Conservation (phyloP, 192 early-diverging fungal species). For the Diversispora epigaea region DNA sequence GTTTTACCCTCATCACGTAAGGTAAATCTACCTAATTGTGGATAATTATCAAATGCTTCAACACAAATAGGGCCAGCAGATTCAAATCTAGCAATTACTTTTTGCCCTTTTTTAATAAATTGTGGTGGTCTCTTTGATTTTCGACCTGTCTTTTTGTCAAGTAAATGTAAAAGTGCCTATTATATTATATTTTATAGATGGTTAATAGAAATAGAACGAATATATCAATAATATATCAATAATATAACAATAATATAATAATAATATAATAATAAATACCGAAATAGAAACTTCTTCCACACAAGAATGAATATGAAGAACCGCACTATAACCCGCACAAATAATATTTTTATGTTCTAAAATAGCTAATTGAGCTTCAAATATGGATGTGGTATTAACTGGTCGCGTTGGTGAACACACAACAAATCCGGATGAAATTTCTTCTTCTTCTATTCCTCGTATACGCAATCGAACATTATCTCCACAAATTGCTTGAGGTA, state of each 20-base stretch:
- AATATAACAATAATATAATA: background rate
- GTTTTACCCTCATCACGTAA: slow-evolving; percentile 95
- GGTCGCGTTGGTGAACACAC: slow-evolving; percentile 77
- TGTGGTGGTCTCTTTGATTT: slow-evolving; percentile 85
- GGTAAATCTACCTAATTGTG: slow-evolving; percentile 97
- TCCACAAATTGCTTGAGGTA: slow-evolving; percentile 71
- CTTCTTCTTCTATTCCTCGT: slow-evolving; percentile 92
- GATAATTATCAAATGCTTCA: slow-evolving; percentile 82
- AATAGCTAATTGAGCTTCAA: slow-evolving; percentile 87
- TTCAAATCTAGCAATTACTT: slow-evolving; percentile 84
- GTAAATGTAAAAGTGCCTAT: slow-evolving; percentile 76
- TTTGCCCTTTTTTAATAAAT: slow-evolving; percentile 93
- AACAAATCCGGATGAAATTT: slow-evolving; percentile 84
- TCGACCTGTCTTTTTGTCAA: slow-evolving; percentile 92
- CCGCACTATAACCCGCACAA: slow-evolving; percentile 90
- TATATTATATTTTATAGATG: background rate
- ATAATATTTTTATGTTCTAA: slow-evolving; percentile 96
- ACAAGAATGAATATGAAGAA: slow-evolving; percentile 87
- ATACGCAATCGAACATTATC: slow-evolving; percentile 93
- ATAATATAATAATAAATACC: slow-evolving; percentile 35
- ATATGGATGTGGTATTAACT: slow-evolving; percentile 72
- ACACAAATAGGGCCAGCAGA: slow-evolving; percentile 74
- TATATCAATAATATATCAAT: slow-evolving; percentile 16
- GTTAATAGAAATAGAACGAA: slow-evolving; percentile 12
- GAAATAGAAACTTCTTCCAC: slow-evolving; percentile 85